Evolutionary conservation across 2,329 filamentous ascomycete genomes (phyloP), one percentile per base, ranked within the genome.

Genomic region (Clonostachys rosea): DNA sequence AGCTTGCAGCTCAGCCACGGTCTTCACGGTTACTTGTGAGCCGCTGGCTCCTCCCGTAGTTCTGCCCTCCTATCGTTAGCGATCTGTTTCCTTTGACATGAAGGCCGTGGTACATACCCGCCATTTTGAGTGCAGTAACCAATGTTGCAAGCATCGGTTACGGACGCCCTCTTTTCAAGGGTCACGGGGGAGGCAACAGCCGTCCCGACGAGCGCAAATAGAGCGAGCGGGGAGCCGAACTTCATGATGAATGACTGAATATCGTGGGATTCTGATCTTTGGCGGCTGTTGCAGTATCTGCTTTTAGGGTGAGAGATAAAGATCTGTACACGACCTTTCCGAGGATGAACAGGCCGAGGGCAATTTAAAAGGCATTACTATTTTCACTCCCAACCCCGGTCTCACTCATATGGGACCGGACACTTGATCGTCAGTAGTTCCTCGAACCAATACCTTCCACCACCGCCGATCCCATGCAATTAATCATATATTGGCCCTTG

Each of bases 81-180:
- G 33, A 9, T 24, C 24, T 24, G 2, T 36, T 9, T 14, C 6
- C 14, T 17, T 10, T 34, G 5, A 34, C 4, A 46, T 4, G 14
- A 34, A 42, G 14, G 16, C n/a, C 20, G 8, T 35, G 13, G n/a
- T 34, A 41, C 45, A 14, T 20, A 47, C 45, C 61, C 61, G 14
- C 59, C 61, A 50, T 67, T 67, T 49, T 63, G 54, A 3, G 61
- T 64, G 48, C 61, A 64, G 53, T 57, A 64, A 11, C 61, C 61
- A 4, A 63, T 52, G 5, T 43, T 53, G 49, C 61, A 63, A 24
- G 78, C 70, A 46, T 80, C 74, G 13, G 16, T 34, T 14, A 33
- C 33, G 33, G 34, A 12, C 13, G 44, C 44, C 8, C 44, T n/a
- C 44, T 46, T 46, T 13, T 40, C 34, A 13, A 45, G 14, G 30